Evolutionary conservation across 2,329 filamentous ascomycete genomes (phyloP), one percentile per base, ranked within the genome.

Genomic region (Remersonia thermophila): DNA sequence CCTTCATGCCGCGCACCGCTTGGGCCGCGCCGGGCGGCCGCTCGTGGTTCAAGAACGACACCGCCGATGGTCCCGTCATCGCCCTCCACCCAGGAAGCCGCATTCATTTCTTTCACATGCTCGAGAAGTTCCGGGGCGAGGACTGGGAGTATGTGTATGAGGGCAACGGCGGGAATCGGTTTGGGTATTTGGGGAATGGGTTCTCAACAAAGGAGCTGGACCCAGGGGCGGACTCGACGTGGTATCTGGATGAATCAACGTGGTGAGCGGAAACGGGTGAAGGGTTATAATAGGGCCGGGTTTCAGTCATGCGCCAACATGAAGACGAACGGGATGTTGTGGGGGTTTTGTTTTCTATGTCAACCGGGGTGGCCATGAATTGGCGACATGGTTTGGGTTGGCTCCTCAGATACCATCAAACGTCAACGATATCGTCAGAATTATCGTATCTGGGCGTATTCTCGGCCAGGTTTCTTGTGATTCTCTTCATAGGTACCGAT

Each of bases 1-100:
- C 57, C 2, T 71, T 71, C 45, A 71, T 74, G 63, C 67, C 67
- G 30, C 63, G 65, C 14, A 71, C 66, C 1, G 61, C 65, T 3
- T 73, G 69, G 63, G 55, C 61, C 9, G 55, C 60, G 9, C 39
- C 51, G 14, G 51, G 66, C 10, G 51, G 66, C 38, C 55, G 60
- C 7, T 69, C 65, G 7, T 72, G 67, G 68, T 73, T 66, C 51
- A 71, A 70, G 51, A 56, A 58, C 25, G 64, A 60, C 5, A 51
- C 44, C 7, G 51, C 48, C 7, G 54, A 62, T 25, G 67, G 63
- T 0, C 61, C 62, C 1, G 65, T 72, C 15, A 63, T 59, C 5
- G 66, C 64, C 3, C 50, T 71, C 31, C 66, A 71, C 42, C 66
- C 67, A 0, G 67, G 67, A 4, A 66, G 63, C 45, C 56, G 66